These are phyloP conservation scores for Eucalyptus tenuipes DNA, from an alignment of 345 rosid genomes.

Conservation along the genomic window DNA sequence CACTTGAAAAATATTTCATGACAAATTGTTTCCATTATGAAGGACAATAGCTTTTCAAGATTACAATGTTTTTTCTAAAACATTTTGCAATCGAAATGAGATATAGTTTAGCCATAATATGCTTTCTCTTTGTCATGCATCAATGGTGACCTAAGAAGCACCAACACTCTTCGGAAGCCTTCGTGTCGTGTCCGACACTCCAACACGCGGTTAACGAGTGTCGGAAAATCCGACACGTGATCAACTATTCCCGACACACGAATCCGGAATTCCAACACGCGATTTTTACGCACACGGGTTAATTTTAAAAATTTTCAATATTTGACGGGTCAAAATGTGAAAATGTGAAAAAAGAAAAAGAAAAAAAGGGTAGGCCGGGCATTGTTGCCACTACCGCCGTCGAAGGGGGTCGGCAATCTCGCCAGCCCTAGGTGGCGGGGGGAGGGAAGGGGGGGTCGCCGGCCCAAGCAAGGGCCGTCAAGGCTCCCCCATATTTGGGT, in stretches of 20 bases:
- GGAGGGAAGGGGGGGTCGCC: fast-evolving
- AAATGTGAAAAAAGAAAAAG: too few species aligned
- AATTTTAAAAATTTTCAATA: too few species aligned
- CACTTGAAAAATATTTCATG: not conserved
- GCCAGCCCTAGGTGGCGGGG: too few species aligned
- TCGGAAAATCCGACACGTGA: too few species aligned
- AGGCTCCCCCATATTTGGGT: too few species aligned
- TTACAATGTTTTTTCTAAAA: not conserved
- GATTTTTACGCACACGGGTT: too few species aligned
- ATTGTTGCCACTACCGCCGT: fast-evolving
- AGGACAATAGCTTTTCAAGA: not conserved
- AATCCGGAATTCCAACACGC: fast-evolving
- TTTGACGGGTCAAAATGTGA: too few species aligned
- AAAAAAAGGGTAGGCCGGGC: fast-evolving
- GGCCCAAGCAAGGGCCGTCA: too few species aligned
- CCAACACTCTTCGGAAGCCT: fast-evolving
- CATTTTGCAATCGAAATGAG: not conserved
- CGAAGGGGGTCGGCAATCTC: fast-evolving
- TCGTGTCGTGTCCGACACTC: too few species aligned
- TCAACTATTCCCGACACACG: fast-evolving
- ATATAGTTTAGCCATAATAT: not conserved
- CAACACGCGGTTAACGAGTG: fast-evolving
- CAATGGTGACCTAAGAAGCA: not conserved
- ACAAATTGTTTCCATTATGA: not conserved
- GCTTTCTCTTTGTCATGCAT: not conserved